These are phyloP conservation scores for Ruellia speciosa DNA, from an alignment of 305 asterid genomes.

Conservation along the genomic window DNA sequence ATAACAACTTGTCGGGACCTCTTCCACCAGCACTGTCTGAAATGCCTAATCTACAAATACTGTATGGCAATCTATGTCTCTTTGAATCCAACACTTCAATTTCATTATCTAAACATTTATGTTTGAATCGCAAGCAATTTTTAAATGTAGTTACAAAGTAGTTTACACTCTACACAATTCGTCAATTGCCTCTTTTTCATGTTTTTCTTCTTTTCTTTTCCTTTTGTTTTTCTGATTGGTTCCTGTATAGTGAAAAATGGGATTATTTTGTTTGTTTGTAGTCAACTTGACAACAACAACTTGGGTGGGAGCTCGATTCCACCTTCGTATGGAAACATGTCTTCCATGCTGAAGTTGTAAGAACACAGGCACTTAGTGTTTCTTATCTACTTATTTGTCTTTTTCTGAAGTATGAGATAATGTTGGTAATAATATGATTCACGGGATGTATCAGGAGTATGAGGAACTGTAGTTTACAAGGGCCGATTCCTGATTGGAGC, in stretches of 20 bases:
- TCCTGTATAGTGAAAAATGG: no score
- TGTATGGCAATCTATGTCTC: conserved; percentile 38
- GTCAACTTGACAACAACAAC: conserved; percentile 94
- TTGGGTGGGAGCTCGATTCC: conserved; percentile 69
- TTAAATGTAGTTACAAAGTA: neutral
- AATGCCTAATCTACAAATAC: conserved; percentile 53
- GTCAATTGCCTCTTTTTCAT: neutral
- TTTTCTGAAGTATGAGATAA: conserved; percentile 11
- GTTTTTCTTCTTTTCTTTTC: neutral
- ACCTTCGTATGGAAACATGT: conserved; percentile 63
- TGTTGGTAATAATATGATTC: conserved; percentile 15
- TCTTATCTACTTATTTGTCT: conserved; percentile 4
- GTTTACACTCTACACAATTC: neutral
- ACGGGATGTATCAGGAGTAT: conserved; percentile 66
- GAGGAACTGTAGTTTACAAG: conserved; percentile 88
- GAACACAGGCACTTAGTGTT: conserved; percentile 32
- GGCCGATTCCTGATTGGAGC: conserved; percentile 77
- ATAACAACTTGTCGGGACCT: conserved; percentile 83
- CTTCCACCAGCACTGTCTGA: conserved; percentile 82
- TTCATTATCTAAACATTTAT: neutral
- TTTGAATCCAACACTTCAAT: neutral
- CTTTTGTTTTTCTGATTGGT: conserved; percentile 7
- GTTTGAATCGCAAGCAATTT: no score
- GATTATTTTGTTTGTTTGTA: conserved; percentile 24
- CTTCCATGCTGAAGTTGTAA: conserved; percentile 76